These are phyloP conservation scores for Kwoniella bestiolae DNA, from an alignment of 768 basidiomycete genomes.

Conservation along the genomic window DNA sequence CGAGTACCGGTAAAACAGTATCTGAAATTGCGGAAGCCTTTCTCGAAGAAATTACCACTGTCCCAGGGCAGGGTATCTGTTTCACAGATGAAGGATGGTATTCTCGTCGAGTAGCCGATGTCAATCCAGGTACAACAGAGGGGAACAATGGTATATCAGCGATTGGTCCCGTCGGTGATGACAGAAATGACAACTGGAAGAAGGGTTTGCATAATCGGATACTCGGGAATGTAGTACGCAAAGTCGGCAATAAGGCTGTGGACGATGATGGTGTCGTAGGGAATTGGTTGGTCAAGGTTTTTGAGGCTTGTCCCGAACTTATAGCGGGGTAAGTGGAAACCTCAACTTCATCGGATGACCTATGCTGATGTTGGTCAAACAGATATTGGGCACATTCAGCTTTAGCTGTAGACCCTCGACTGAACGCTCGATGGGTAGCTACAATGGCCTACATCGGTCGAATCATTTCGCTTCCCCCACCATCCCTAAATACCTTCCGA, in stretches of 20 bases:
- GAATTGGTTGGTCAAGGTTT: conserved; percentile 77
- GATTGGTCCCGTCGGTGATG: conserved; percentile 61
- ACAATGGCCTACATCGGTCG: conserved; percentile 82
- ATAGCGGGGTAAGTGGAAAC: conserved; percentile 75
- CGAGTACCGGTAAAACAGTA: conserved; percentile 62
- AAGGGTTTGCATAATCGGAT: conserved; percentile 71
- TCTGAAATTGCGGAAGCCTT: conserved; percentile 81
- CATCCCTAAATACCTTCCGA: conserved; percentile 67
- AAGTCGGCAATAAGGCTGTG: conserved; percentile 71
- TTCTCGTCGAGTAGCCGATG: conserved; percentile 65
- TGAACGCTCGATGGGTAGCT: conserved; percentile 70
- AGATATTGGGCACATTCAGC: conserved; percentile 57
- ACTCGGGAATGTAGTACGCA: conserved; percentile 72
- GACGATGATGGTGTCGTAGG: conserved; percentile 79
- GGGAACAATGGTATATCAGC: conserved; percentile 53
- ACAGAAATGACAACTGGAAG: conserved; percentile 36
- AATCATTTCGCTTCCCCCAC: conserved; percentile 77
- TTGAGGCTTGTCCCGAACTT: conserved; percentile 83
- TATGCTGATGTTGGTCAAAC: background rate
- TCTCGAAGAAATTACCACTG: conserved; percentile 78
- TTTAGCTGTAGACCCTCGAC: conserved; percentile 50
- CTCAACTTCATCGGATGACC: background rate
- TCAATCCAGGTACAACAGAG: conserved; percentile 41
- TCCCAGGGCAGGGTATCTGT: conserved; percentile 80
- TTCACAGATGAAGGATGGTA: conserved; percentile 93